Base-by-base conservation (phyloP, 2,329 filamentous ascomycete species). In the Alternaria sp. region DNA sequence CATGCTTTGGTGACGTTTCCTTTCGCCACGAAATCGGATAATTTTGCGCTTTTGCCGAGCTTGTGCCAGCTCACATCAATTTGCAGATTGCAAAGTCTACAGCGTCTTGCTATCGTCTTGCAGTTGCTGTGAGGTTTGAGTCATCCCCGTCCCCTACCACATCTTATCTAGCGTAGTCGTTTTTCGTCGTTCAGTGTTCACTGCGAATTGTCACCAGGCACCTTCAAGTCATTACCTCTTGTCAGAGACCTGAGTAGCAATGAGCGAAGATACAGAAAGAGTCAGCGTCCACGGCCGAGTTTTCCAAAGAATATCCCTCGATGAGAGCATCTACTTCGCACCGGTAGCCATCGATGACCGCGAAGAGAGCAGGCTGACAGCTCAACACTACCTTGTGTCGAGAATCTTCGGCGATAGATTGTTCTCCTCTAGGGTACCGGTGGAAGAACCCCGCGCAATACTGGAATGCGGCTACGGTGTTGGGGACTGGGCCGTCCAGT, bases 381-480 rank as follows among this genome's bases (percentile, higher is more conserved):
- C 55, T 48, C 77, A 79, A 56, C 72, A 79, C 55, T 58, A 71
- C 40, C 58, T 79, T 23, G 29, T 79, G 10, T 67, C 63, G 29
- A 66, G 63, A 34, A 65, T 78, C 7, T 76, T 74, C 36, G 71
- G 69, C 4, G 65, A 70, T 14, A 52, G 62, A 23, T 56, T 77
- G 3, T 73, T 72, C 39, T 73, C 75, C 49, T 66, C 72, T 28
- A 61, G 60, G 8, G 65, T 79, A 29, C 55, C 67, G 8, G 61
- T 70, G 5, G 41, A 14, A 23, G 51, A 74, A 17, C 77, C 77
- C 11, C 54, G 34, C 10, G 73, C 68, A n/a, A 67, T 78, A 36
- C 60, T 79, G 17, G 77, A 79, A 8, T 79, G 76, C 54, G 77
- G 77, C 5, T 79, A 79, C 62, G 77, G 77, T 29, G 68, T 69